Base-by-base conservation (phyloP, 2,329 filamentous ascomycete species). In the Dactylellina drechsleri region DNA sequence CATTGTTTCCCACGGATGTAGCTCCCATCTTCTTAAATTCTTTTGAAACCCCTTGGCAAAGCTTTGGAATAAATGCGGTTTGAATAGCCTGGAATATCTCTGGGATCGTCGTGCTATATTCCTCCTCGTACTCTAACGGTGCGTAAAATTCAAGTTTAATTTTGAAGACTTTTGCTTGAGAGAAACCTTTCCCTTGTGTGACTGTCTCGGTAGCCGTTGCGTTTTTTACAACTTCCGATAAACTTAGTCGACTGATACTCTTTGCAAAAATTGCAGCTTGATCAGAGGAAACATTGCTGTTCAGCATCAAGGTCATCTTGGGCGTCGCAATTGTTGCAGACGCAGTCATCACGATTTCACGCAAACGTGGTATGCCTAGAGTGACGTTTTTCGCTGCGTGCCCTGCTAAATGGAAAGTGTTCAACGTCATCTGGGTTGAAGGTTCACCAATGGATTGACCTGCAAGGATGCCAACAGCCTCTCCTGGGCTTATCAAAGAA, bases 341-440 rank as follows among this genome's bases (percentile, higher is more conserved):
- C 26, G 95, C 95, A 57, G 95, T 98, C 95, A 99, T 99, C 78
- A 99, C 87, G 79, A 99, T 97, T 86, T 99, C 95, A 84, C 95
- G 88, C 18, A 99, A 87, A 83, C 95, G 92, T 72, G 95, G 95
- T 81, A 99, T 98, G 92, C 95, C 95, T 18, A 97, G 87, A 0
- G 95, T 99, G 81, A 99, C 96, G 87, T 99, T 99, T 86, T 97
- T 98, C 31, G 95, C 91, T 18, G 95, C 93, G 85, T 98, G 94
- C 80, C 95, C 95, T 82, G 95, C 95, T 87, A 99, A 92, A 87
- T 99, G 95, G 88, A 99, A 99, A 28, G 96, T 99, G 84, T 99
- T 99, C 66, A 99, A 85, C 6, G 96, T 99, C 96, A 99, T 99
- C 82, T 99, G 95, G 10, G 95, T 99, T 1, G 93, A 97, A 7